Evolutionary conservation across 2,329 filamentous ascomycete genomes (phyloP).

Genomic region (Bisporella sp.): DNA sequence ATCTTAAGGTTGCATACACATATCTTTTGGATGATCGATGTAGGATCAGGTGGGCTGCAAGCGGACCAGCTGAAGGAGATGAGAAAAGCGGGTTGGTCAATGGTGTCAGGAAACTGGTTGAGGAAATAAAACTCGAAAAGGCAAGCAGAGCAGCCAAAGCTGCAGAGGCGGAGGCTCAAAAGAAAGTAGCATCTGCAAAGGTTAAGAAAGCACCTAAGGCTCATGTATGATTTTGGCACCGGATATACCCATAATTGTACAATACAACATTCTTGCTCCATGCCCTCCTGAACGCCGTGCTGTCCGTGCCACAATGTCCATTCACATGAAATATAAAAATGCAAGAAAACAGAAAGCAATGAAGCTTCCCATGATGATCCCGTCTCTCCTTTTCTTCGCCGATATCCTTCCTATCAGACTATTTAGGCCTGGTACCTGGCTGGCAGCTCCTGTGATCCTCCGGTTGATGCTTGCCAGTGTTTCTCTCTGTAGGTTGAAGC

Average conservation of each 20-base stretch:
- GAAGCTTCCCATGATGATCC: slow-evolving; percentile 85
- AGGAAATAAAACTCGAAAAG: slow-evolving; percentile 40
- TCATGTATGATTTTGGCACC: slow-evolving; percentile 14
- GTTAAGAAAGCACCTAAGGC: slow-evolving; percentile 8
- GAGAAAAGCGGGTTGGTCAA: slow-evolving; percentile 63
- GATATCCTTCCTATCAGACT: slow-evolving; percentile 87
- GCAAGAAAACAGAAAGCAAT: slow-evolving; percentile 88
- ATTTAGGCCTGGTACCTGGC: slow-evolving; percentile 89
- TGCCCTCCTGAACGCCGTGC: slow-evolving; percentile 22
- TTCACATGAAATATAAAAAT: slow-evolving; percentile 70
- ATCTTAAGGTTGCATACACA: slow-evolving; percentile 79
- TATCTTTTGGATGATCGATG: slow-evolving; percentile 85
- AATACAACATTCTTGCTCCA: slow-evolving; percentile 15
- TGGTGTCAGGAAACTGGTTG: slow-evolving; percentile 54
- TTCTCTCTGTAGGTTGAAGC: slow-evolving; percentile 80
- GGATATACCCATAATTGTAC: slow-evolving; percentile 27
- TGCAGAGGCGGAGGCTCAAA: slow-evolving; percentile 6
- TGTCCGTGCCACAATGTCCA: slow-evolving; percentile 4
- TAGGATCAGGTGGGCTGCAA: slow-evolving; percentile 90
- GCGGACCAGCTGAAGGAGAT: slow-evolving; percentile 56
- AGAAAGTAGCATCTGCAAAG: slow-evolving; percentile 3
- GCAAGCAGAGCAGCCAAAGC: slow-evolving; percentile 1
- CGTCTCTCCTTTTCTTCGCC: slow-evolving; percentile 88
- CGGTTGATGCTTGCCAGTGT: slow-evolving; percentile 83
- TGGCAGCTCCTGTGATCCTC: slow-evolving; percentile 81